A percentile compares a stretch with the other conserved stretches of the same genome.
Evolutionary conservation across 805 yeast species (phyloP).

Genomic region (Schwanniomyces polymorphus): DNA sequence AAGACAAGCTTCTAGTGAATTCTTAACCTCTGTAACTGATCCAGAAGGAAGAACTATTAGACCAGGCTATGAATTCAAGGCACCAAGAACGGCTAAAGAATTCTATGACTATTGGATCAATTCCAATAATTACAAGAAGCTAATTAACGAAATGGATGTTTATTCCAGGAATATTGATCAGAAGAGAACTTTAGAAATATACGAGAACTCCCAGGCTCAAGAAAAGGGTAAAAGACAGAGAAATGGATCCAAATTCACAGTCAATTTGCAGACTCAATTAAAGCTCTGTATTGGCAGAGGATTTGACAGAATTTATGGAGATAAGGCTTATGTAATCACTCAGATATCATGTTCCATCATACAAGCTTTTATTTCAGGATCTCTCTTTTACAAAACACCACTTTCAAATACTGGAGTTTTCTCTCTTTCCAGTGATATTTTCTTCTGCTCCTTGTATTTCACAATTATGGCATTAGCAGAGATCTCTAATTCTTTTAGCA

Average conservation of each 20-base stretch:
- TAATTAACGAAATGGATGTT: slow-evolving; percentile 7
- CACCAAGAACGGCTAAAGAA: slow-evolving; percentile 27
- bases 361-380: slow-evolving; percentile 57
- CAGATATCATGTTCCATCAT: slow-evolving; percentile 44
- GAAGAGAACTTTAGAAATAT: not conserved
- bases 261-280: not conserved
- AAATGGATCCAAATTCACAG: not conserved
- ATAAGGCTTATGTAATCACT: slow-evolving; percentile 46
- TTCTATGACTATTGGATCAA: slow-evolving; percentile 29
- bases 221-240: not conserved
- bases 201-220: not conserved
- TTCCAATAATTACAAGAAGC: slow-evolving; percentile 35
- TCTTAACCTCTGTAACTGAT: slow-evolving; percentile 29
- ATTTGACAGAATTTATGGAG: slow-evolving; percentile 50
- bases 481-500: slow-evolving; percentile 42
- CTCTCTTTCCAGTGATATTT: slow-evolving; percentile 62
- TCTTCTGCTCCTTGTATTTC: slow-evolving; percentile 64
- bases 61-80: slow-evolving; percentile 34
- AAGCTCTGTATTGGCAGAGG: slow-evolving; percentile 26
- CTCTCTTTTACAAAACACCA: slow-evolving; percentile 56
- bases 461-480: slow-evolving; percentile 63
- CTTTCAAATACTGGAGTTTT: slow-evolving; percentile 47
- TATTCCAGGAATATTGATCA: slow-evolving; percentile 15
- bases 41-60: slow-evolving; percentile 30
- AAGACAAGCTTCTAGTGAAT: slow-evolving; percentile 41